phyloP scores from a whole-genome alignment of 2,329 filamentous ascomycete species.

The Aspergillus fijiensis region DNA sequence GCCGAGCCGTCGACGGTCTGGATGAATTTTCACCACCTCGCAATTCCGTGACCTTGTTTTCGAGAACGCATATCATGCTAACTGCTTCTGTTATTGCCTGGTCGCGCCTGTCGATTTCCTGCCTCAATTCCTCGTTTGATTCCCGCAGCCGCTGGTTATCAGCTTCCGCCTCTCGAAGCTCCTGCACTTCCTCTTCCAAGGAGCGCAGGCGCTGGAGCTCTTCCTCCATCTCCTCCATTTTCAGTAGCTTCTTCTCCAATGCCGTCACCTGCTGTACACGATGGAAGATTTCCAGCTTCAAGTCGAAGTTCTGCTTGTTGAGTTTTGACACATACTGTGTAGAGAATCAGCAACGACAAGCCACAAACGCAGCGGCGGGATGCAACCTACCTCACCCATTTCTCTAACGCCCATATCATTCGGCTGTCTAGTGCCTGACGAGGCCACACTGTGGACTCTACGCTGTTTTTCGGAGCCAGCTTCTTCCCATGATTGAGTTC shows the following conservation, averaged over 20 bases:
- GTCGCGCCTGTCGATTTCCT: conserved; percentile 42
- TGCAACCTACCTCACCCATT: conserved; percentile 41
- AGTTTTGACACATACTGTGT: conserved; percentile 45
- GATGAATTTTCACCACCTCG: conserved; percentile 23
- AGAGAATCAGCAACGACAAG: conserved; percentile 15
- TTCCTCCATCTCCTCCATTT: conserved; percentile 39
- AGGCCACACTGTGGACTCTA: conserved; percentile 30
- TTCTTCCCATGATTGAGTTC: conserved; percentile 32
- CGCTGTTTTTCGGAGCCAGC: conserved; percentile 37
- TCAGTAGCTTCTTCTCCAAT: conserved; percentile 40
- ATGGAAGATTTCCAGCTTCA: conserved; percentile 45
- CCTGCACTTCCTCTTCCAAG: conserved; percentile 37
- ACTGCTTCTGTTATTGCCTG: conserved; percentile 46
- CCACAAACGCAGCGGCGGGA: neutral
- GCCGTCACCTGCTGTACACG: conserved; percentile 37
- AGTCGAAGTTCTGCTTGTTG: conserved; percentile 45
- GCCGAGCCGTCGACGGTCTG: conserved; percentile 27
- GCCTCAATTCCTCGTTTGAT: conserved; percentile 38
- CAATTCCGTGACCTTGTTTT: conserved; percentile 40
- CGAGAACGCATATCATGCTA: conserved; percentile 44
- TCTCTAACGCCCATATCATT: conserved; percentile 45
- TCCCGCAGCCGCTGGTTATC: conserved; percentile 39
- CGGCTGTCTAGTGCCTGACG: conserved; percentile 34
- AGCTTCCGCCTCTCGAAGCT: conserved; percentile 37
- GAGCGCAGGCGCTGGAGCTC: conserved; percentile 31